Base-by-base conservation (phyloP, 2,329 filamentous ascomycete species). In the Diplodia intermedia region DNA sequence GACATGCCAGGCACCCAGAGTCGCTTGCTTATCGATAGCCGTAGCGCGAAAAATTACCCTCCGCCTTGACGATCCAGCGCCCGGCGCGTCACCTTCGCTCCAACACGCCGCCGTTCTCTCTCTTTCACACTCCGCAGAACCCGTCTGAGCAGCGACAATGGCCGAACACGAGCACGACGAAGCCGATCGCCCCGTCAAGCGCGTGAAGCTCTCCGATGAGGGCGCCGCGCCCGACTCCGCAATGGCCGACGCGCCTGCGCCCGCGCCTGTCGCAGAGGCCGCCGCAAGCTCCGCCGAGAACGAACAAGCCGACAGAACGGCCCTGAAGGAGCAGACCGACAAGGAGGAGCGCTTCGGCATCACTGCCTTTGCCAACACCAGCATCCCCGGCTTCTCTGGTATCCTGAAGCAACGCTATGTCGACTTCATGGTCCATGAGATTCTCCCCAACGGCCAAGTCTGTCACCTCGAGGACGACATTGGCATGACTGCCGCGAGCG, bases 391-490 rank as follows among this genome's bases (percentile, higher is more conserved):
- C 1, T 91, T 91, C 71, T 78, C 80, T 15, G 90, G 89, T 20
- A 82, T 89, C 15, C 74, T 92, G 74, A 92, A 92, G 82, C 88
- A 23, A 67, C 88, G 92, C 72, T 97, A 94, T 79, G 94, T 93
- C 4, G 94, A 97, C 78, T 97, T 97, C 74, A 84, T 95, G 72
- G 94, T 97, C 73, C 94, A 97, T 75, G 94, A 97, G 79, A 94
- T 97, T 70, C 82, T 86, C 23, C 88, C 89, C 36, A 87, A 90
- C 74, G 93, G 93, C 18, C 80, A 88, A 66, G 91, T 97, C 15
- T 78, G 95, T 65, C 92, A 94, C 78, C 82, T 97, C 60, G 83
- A 79, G 68, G 85, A 83, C 65, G 78, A 85, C 31, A 73, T 72
- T 36, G 72, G 68, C 20, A 47, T 29, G 55, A 38, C 62, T 29